Evolutionary conservation across 371 early-diverging fungal genomes (phyloP), one percentile per base, ranked within the genome.

Genomic region (Lichtheimia ornata): DNA sequence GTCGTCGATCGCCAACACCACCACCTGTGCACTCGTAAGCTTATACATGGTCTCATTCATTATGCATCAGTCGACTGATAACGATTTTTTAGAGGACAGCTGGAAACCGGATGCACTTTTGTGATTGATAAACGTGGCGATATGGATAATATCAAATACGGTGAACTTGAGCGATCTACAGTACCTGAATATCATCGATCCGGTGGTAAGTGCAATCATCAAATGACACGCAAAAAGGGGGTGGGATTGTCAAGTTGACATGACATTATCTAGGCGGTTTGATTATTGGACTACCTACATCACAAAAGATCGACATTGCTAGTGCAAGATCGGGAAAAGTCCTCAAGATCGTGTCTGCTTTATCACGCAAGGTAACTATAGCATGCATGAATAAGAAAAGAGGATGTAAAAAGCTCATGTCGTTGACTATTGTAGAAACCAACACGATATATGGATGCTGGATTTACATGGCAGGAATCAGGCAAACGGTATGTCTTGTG

Each of bases 41-140:
- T 14, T 2, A 3, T 11, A 40, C 15, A 2, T 13, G 3, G 59
- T 53, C 12, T 13, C 15, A 14, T 15, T 15, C 42, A 15, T 51
- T 30, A 49, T 7, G 11, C n/a, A 30, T 14, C 3, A 15, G 24
- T 14, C 47, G 15, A 56, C 22, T 22, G 15, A 9, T 27, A 18
- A 42, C 13, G 5, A 13, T 40, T 4, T 35, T 35, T 20, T 43
- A 59, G 58, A 22, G 60, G 50, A 14, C 15, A 49, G n/a, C 50
- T 75, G 30, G 67, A 64, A 18, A 70, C 70, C 4, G 77, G 77
- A 11, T 43, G 69, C 1, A 44, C 61, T 2, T 75, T 73, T 58
- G 59, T 68, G 17, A 66, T 77, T 15, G 81, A 77, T 47, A 69
- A 35, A 35, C 60, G 64, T 45, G 86, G 86, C 5, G 86, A 85